Percentiles rank a stretch among this genome's conserved stretches.
Evolutionary conservation across 495 filamentous ascomycete species (phyloP).

Genomic region (Penicillium diatomitis): DNA sequence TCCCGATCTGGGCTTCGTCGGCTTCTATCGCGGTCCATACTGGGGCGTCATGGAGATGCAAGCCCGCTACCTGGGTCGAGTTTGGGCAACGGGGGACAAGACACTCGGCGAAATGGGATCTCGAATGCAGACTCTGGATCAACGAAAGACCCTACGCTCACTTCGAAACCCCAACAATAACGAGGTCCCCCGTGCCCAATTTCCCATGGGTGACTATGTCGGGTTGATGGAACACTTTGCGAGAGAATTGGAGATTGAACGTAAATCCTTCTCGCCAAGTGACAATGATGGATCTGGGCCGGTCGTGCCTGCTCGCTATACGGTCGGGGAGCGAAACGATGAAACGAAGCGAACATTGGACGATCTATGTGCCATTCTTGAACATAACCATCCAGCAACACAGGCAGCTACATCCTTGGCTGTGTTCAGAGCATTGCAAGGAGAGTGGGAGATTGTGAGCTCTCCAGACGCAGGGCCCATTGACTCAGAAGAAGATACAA

Average conservation of each 20-base stretch:
- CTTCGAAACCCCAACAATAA: constrained; percentile 24
- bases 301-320: constrained; percentile 30
- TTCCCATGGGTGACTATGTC: constrained; percentile 74
- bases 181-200: constrained; percentile 46
- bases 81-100: constrained; percentile 21
- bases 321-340: not conserved
- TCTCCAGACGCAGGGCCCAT: constrained; percentile 26
- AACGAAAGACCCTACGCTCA: constrained; percentile 16
- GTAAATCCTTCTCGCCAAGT: constrained; percentile 2
- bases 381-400: not conserved
- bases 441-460: constrained; percentile 50
- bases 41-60: constrained; percentile 88
- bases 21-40: constrained; percentile 78
- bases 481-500: too few relatives aligned
- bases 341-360: constrained; percentile 10
- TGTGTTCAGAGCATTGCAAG: constrained; percentile 65
- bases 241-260: constrained; percentile 33
- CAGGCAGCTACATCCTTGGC: constrained; percentile 27
- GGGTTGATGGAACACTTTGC: constrained; percentile 68
- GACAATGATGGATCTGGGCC: constrained; percentile 15
- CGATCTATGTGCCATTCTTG: constrained; percentile 12
- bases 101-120: not conserved
- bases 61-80: constrained; percentile 50
- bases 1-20: constrained; percentile 67
- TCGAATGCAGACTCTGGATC: constrained; percentile 4